Evolutionary conservation across 2,329 filamentous ascomycete genomes (phyloP).

Genomic region (Pestalotiopsis sp.): DNA sequence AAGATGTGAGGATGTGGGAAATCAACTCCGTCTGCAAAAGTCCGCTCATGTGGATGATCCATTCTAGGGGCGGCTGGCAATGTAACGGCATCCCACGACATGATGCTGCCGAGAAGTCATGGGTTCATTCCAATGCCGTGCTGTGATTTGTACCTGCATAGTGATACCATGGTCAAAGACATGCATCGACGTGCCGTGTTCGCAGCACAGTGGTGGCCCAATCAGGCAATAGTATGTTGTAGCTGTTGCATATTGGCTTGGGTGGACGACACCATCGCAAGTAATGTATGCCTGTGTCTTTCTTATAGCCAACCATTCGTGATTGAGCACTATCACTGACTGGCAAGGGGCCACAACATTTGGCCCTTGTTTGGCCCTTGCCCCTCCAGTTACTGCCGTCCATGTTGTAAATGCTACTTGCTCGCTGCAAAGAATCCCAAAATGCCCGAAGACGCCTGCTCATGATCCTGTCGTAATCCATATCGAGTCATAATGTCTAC

Average conservation of each 20-base stretch:
- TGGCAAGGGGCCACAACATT: background rate
- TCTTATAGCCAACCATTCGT: background rate
- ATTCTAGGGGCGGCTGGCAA: background rate
- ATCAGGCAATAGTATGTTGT: background rate
- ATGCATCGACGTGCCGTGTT: background rate
- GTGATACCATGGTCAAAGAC: background rate
- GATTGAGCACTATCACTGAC: background rate
- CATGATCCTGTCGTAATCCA: background rate
- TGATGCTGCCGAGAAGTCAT: background rate
- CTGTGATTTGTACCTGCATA: background rate
- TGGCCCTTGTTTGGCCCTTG: background rate
- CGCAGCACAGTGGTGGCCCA: background rate
- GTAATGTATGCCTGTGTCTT: background rate
- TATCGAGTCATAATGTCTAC: background rate
- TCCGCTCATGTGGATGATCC: background rate
- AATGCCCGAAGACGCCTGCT: constrained; percentile 8
- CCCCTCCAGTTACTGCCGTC: background rate
- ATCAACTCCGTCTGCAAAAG: background rate
- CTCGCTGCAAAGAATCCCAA: background rate
- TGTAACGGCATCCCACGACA: constrained; percentile 1
- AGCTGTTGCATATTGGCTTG: background rate
- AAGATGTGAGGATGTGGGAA: background rate
- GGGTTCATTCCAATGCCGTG: background rate
- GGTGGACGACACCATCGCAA: background rate
- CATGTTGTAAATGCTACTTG: background rate